Evolutionary conservation across 306 rosid genomes (phyloP).

Genomic region (Casuarina equisetifolia): DNA sequence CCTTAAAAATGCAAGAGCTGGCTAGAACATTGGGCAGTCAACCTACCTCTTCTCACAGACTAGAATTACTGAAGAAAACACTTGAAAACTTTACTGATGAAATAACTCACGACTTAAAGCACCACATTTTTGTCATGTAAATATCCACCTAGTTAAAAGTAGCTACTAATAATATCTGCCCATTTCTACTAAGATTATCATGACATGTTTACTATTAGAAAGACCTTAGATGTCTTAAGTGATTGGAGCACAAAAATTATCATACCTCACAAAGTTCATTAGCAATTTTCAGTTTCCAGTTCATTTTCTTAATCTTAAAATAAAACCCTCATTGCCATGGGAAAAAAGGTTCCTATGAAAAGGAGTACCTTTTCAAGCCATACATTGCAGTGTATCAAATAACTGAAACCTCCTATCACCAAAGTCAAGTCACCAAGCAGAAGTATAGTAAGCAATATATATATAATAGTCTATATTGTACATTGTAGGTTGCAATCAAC

Average conservation of each 20-base stretch:
- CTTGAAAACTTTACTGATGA: background rate
- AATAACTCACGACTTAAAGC: background rate
- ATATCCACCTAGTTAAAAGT: background rate
- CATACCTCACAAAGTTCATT: background rate
- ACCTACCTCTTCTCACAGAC: background rate
- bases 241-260: conserved; percentile 1
- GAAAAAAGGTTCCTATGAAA: background rate
- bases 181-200: background rate
- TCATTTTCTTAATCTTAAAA: background rate
- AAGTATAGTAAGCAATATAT: background rate
- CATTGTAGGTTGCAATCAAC: conserved; percentile 3
- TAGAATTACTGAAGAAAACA: background rate
- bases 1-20: background rate
- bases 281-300: background rate
- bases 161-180: background rate
- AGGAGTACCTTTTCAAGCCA: background rate
- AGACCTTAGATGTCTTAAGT: background rate
- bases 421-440: background rate
- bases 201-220: background rate
- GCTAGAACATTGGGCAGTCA: background rate
- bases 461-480: background rate
- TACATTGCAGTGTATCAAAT: background rate
- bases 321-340: background rate
- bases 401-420: background rate
- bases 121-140: background rate